A percentile compares a stretch with the other conserved stretches of the same genome.
Conservation (phyloP, 1,139 yeast species). For the Protomyces lactucae-debilis region DNA sequence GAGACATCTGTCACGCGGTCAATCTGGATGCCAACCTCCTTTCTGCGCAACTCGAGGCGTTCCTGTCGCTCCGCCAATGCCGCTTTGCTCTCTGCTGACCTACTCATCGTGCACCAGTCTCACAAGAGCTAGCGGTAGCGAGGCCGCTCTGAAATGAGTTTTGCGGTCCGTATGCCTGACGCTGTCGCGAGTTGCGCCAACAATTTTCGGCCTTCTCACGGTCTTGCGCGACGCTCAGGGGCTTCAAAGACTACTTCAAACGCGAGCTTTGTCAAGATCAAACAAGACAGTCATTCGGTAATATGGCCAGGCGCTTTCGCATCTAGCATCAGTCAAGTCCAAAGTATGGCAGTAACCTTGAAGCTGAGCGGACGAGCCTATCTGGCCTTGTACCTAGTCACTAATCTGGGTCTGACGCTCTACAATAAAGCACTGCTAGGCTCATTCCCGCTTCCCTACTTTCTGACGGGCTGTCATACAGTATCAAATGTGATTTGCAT, state of each 20-base stretch:
- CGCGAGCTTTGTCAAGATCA: too few relatives aligned
- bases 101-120: neutral
- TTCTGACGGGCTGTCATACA: slow-evolving; percentile 35
- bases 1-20: slow-evolving; percentile 86
- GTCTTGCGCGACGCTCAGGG: too few relatives aligned
- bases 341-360: too few relatives aligned
- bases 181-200: too few relatives aligned
- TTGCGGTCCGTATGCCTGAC: too few relatives aligned
- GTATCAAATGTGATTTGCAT: slow-evolving; percentile 33
- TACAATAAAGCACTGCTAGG: slow-evolving; percentile 37
- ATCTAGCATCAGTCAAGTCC: too few relatives aligned
- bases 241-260: too few relatives aligned
- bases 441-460: slow-evolving; percentile 36
- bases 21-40: slow-evolving; percentile 81
- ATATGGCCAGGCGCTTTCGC: too few relatives aligned
- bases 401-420: slow-evolving; percentile 35
- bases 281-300: too few relatives aligned
- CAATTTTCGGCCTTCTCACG: too few relatives aligned
- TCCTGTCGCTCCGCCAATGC: neutral
- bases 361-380: neutral
- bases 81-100: neutral
- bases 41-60: slow-evolving; percentile 35
- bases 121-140: too few relatives aligned
- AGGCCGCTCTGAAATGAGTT: too few relatives aligned
- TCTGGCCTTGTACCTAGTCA: neutral